Percentiles rank a stretch among this genome's conserved stretches.
phyloP scores from a whole-genome alignment of 208 protist genomes.

The Strigomonas culicis region DNA sequence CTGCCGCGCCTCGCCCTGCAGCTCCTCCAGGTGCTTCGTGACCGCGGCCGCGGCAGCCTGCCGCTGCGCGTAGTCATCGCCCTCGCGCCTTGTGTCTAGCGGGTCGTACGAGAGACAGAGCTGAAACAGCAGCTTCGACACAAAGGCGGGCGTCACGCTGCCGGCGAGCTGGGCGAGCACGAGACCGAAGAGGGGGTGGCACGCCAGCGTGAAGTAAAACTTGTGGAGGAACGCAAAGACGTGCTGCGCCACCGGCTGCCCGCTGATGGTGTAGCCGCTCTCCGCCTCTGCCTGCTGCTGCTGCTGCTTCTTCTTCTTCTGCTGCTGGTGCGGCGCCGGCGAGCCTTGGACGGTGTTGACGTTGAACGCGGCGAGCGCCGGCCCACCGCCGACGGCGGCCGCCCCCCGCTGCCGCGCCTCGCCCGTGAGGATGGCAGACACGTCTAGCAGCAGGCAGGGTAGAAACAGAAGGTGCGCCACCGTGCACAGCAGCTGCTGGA shows the following conservation, averaged over 20 bases:
- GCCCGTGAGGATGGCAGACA: constrained; percentile 21
- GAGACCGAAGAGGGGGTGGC: constrained; percentile 37
- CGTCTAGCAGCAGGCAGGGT: constrained; percentile 33
- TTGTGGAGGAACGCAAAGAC: background rate
- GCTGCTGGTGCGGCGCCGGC: too few relatives aligned
- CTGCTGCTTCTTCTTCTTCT: too few relatives aligned
- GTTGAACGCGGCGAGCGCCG: too few relatives aligned
- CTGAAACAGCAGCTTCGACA: too few relatives aligned
- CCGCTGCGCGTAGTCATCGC: background rate
- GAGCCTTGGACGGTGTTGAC: too few relatives aligned
- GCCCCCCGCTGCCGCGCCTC: too few relatives aligned
- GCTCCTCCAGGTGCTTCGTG: background rate
- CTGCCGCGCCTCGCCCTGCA: constrained; percentile 1
- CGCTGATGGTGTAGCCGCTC: background rate
- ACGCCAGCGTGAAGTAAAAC: constrained; percentile 17
- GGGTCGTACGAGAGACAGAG: constrained; percentile 8
- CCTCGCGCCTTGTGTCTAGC: background rate
- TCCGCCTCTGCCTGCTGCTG: too few relatives aligned
- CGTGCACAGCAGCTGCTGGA: background rate
- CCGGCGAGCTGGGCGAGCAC: constrained; percentile 28
- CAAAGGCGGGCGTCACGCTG: constrained; percentile 25
- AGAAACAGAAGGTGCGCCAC: constrained; percentile 29
- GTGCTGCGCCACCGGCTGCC: too few relatives aligned
- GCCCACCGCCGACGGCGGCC: too few relatives aligned
- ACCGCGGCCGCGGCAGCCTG: background rate